Evolutionary conservation across 176 grass and related monocot genomes (phyloP).

Genomic region (Coix lacrymajobi): DNA sequence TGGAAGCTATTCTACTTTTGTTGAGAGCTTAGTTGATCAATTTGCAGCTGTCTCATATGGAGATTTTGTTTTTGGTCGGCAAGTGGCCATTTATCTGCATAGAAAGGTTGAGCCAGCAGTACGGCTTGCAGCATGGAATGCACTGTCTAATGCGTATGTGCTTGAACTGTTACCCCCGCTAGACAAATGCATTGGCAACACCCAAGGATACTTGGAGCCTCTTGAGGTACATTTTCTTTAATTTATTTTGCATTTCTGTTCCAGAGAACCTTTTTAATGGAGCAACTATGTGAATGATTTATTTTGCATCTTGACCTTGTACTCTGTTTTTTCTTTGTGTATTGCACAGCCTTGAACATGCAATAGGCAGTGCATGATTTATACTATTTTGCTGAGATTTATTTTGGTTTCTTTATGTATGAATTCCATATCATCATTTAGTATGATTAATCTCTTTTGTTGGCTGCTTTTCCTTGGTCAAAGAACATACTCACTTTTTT

Average conservation of each 20-base stretch:
- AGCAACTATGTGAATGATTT: background rate
- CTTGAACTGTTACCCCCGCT: conserved; percentile 81
- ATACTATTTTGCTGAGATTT: background rate
- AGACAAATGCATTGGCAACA: conserved; percentile 64
- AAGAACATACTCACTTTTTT: conserved; percentile 2
- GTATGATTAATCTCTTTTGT: background rate
- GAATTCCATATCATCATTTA: background rate
- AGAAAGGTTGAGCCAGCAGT: conserved; percentile 53
- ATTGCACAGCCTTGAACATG: background rate
- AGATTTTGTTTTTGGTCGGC: conserved; percentile 78
- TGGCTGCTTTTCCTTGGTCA: background rate
- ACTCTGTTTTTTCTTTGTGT: background rate
- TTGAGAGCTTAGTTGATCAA: conserved; percentile 74
- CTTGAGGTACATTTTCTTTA: conserved; percentile 61
- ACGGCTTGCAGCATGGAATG: conserved; percentile 72
- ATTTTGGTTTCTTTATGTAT: background rate
- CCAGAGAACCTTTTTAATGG: background rate
- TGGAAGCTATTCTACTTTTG: conserved; percentile 85
- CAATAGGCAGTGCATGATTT: background rate
- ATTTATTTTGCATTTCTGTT: conserved; percentile 16
- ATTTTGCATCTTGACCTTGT: background rate
- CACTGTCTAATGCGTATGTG: conserved; percentile 54
- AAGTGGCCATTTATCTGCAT: conserved; percentile 88
- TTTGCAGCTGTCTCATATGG: conserved; percentile 84
- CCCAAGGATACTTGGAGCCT: conserved; percentile 77